Base-by-base conservation (phyloP, 768 basidiomycete species). In the Leucogyrophana mollusca region DNA sequence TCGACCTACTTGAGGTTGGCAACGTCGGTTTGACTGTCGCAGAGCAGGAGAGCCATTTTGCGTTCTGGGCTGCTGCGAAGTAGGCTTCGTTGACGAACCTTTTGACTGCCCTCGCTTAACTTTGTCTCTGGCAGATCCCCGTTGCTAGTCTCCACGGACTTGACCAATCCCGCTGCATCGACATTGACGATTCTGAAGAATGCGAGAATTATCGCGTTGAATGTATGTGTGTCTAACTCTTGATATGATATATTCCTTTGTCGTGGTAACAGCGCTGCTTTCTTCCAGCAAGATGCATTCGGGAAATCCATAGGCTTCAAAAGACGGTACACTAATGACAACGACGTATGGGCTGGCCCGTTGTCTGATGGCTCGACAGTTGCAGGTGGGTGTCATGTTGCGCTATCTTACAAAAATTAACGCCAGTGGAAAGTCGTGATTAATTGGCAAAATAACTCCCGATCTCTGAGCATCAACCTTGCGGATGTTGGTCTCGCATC, bases 21-120 rank as follows among this genome's bases (percentile, higher is more conserved):
- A 78, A 79, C 47, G 38, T 55, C 4, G 73, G 72, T 3, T 45
- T 79, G 25, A 73, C 74, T 0, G 48, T 46, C 14, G 46, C 22
- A 14, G 49, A 52, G 40, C 73, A 74, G 43, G 67, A 74, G 42
- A 71, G 68, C 5, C 72, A 80, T 47, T 78, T 79, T 36, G 71
- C 72, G 2, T 74, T 80, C 40, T 80, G 78, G 77, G 76, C 76
- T 3, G 73, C 77, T 14, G 68, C 67, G 8, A 80, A 80, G 69
- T 72, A 21, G 44, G 43, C 20, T 24, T 14, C 2, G 2, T 42
- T 8, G 14, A 37, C 20, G 7, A 37, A 16, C 20, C 7, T 7
- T 16, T 16, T 37, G 35, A 7, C 20, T 6, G 7, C n/a, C 16
- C 35, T 16, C n/a, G 7, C 8, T 16, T 16, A 7, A 7, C 7